Base-by-base conservation (phyloP, 2,329 filamentous ascomycete genomes). In the Verticillium dahliae region DNA sequence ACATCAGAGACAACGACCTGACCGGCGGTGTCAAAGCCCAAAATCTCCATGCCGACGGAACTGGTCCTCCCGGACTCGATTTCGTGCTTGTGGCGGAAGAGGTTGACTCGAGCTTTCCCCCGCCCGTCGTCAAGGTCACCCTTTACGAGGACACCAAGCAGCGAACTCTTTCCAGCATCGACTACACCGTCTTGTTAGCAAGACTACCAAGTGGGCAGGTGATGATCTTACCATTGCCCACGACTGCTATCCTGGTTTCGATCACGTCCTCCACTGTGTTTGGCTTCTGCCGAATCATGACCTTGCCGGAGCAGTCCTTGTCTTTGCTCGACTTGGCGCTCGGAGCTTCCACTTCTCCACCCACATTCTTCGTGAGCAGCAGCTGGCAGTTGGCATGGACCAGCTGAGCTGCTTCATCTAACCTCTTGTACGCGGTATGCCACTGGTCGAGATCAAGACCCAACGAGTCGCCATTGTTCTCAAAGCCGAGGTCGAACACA, bases 31-130 rank as follows among this genome's bases (percentile, higher is more conserved):
- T 98, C 92, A 69, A 97, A 99, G 1, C 95, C 95, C 89, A 98
- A 92, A 64, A 98, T 98, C 75, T 99, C 95, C 93, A 98, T 96
- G 52, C 95, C 94, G 0, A 99, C 95, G 0, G 93, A 97, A 72
- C 92, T 97, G 10, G 95, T 99, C 66, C 95, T 85, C 1, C 95
- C 95, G 56, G 91, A 95, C 76, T 99, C 95, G 50, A 98, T 90
- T 76, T 99, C 95, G 71, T 99, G 95, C 76, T 99, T 98, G 75
- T 99, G 95, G 15, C 95, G 86, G 77, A 99, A 99, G 13, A 99
- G 86, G 67, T 97, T 98, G 59, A 99, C 91, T 65, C 95, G 89
- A 56, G 95, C 94, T 74, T 91, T 94, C 13, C 95, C 95, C 71
- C 95, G 85, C 15, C 95, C 95, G 75, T 99, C 95, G 69, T 99